Base-by-base conservation (phyloP, 257 asterid species). In the Capsicum chinense region DNA sequence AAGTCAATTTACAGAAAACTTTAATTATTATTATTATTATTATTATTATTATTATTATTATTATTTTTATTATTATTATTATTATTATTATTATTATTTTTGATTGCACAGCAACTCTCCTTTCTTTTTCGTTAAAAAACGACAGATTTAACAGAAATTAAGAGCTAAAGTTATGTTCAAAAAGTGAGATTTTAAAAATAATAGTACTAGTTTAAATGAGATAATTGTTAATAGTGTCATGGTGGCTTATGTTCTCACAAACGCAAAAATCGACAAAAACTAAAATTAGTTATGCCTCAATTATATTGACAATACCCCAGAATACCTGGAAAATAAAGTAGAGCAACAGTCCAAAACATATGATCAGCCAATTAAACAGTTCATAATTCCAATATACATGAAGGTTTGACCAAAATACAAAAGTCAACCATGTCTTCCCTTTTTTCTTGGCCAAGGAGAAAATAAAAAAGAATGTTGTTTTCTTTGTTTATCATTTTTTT, bases 291-390 rank as follows among this genome's bases (percentile, higher is more conserved):
- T 21, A 26, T 76, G 81, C 21, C 26, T 52, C 81, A 48, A 73
- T 73, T 5, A 9, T 48, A 1, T 74, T 74, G 60, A 19, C 62
- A 78, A 7, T 3, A 7, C 16, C 39, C 64, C 81, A 33, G 9
- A 78, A 78, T 54, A 78, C 81, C 47, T 78, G 81, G 81, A 54
- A 54, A 14, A 78, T 54, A 78, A 69, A 14, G 64, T 76, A 26
- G 48, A 78, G 50, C 48, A 4, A 78, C 64, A 54, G 64, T 78
- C 19, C 33, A 52, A 76, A 54, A 9, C 16, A 21, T 26, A 21
- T 76, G 52, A 76, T 76, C 81, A 76, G 48, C 81, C 81, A 76
- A 76, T 76, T 76, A 76, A 13, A 76, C 64, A 26, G 64, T 76
- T 54, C 64, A 26, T 4, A 54, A 76, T 52, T 76, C 81, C 64